Conservation (phyloP, 768 basidiomycete species). For the Lactarius tabidus region DNA sequence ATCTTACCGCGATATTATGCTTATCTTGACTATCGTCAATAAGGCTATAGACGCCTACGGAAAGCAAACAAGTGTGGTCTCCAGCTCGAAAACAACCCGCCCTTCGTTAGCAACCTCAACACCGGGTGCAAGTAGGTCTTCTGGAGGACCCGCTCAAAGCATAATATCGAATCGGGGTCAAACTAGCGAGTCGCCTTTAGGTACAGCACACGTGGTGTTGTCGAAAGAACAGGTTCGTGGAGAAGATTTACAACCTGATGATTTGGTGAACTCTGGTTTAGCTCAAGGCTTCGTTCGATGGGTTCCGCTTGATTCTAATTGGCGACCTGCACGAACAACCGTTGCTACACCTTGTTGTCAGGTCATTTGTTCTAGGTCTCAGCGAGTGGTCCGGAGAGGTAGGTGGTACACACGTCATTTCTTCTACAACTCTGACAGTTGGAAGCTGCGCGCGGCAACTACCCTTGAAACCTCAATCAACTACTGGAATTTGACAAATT, state of each 20-base stretch:
- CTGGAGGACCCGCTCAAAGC: slow-evolving; percentile 10
- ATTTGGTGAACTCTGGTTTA: slow-evolving; percentile 31
- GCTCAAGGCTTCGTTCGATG: slow-evolving; percentile 85
- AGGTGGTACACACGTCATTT: slow-evolving; percentile 23
- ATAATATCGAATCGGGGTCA: not conserved
- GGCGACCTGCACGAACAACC: slow-evolving; percentile 96
- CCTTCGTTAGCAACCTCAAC: slow-evolving; percentile 18
- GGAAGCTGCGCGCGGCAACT: slow-evolving; percentile 77
- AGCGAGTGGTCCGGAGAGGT: slow-evolving; percentile 96
- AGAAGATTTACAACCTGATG: not conserved
- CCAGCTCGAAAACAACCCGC: slow-evolving; percentile 24
- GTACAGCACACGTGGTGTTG: slow-evolving; percentile 47
- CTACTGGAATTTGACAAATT: slow-evolving; percentile 96
- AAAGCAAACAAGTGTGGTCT: slow-evolving; percentile 33
- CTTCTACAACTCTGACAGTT: slow-evolving; percentile 5
- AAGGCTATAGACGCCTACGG: slow-evolving; percentile 80
- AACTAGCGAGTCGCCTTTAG: slow-evolving; percentile 26
- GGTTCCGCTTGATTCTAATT: slow-evolving; percentile 89
- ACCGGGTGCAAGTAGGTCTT: not conserved
- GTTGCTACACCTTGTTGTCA: slow-evolving; percentile 82
- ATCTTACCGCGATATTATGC: slow-evolving; percentile 90
- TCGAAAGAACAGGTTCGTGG: slow-evolving; percentile 75
- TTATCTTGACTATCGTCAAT: slow-evolving; percentile 83
- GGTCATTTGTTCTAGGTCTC: slow-evolving; percentile 75
- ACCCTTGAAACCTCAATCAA: slow-evolving; percentile 79